Evolutionary conservation across 805 yeast genomes (phyloP), one percentile per base, ranked within the genome.

Genomic region (Dipodascopsis uninucleata): DNA sequence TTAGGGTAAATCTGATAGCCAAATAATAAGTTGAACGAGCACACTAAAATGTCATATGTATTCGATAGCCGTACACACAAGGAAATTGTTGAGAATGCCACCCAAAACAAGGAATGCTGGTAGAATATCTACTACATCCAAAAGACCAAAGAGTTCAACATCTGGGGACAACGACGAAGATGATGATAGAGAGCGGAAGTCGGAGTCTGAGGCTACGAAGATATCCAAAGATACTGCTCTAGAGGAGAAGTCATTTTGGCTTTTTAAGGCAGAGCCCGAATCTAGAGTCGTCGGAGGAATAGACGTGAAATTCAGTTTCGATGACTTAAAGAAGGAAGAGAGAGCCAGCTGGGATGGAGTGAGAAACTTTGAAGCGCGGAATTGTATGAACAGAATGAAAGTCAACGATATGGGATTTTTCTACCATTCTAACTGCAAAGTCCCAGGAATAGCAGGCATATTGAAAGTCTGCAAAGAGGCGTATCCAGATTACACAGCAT

Each of bases 341-440:
- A 64, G 59, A 4, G 48, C 48, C 1, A 75, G 73, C 40, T 77
- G 82, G 82, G 77, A 75, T 49, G 82, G 82, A 1, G 81, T 77
- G 8, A 63, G 82, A 36, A 77, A 77, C 56, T 71, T 71, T 48
- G 81, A 77, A 60, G 81, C 82, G 1, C 64, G 72, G 47, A 78
- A 76, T 52, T 68, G 70, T 47, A 66, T 77, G 70, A 53, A 69
- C 16, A 61, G 63, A 29, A 78, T 78, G 82, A 49, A 60, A 16
- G 52, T 53, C 31, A 75, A 71, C 12, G 82, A 77, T 46, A 41
- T 69, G 6, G 71, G 73, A 21, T 63, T 77, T 5, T 76, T 78
- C 47, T 77, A 77, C 48, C 79, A 77, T 47, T 77, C 81, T 3
- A 77, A 77, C 53, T 72, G 81, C 48, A 68, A 70, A 20, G 57